Evolutionary conservation across 306 rosid species (phyloP), one percentile per base, ranked within the genome.

Genomic region (Dryas octopetala): DNA sequence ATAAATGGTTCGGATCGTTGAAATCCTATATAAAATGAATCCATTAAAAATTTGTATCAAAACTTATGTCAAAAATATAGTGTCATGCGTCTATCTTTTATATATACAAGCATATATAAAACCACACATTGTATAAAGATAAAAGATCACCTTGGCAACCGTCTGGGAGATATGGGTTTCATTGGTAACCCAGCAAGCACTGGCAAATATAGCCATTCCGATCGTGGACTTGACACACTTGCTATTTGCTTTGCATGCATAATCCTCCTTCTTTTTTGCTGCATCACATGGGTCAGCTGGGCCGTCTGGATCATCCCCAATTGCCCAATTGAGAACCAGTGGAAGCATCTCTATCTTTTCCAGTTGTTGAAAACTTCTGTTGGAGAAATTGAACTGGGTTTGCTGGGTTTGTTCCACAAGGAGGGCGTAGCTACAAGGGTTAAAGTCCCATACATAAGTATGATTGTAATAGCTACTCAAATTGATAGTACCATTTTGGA

Each of bases 321-420:
- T 60, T 26, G n/a, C 65, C 65, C 45, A 60, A 32, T 60, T 60
- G 16, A 60, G 65, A 28, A 60, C 44, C 65, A 60, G 26, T 23
- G 65, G 45, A 60, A 60, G 65, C 65, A 43, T 4, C 44, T 0
- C 28, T 26, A 15, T 60, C 15, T 12, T 5, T 32, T 60, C 6
- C 16, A 60, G 65, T 32, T 60, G 44, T 60, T 60, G 65, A 16
- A 60, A 60, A 12, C 65, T 60, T 26, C 6, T 60, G 16, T 16
- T 28, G 2, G 65, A 60, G 23, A 60, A 60, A 26, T 43, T 60
- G 44, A 60, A 60, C n/a, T n/a, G n/a, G n/a, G n/a, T n/a, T n/a
- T n/a, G n/a, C 65, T 60, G 65, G 44, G 44, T 44, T 28, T 60
- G 44, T 60, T 60, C 65, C 65, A 60, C 65, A 60, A 60, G 26